Evolutionary conservation across 179 eudicot species (phyloP).

Genomic region (Actinidia arguta): DNA sequence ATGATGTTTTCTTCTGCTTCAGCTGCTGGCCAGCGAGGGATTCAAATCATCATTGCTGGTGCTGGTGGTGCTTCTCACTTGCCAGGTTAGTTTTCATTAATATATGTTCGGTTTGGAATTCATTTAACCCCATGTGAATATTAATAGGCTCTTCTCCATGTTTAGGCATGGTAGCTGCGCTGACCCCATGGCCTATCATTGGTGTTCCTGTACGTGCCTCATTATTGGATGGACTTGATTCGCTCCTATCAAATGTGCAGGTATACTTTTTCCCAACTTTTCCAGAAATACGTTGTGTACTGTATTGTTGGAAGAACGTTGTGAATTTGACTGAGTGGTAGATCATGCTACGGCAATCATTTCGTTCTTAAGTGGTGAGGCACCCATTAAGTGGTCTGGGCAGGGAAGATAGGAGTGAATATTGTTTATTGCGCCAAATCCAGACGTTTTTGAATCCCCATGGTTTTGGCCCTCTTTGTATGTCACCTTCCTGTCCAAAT

Average conservation of each 20-base stretch:
- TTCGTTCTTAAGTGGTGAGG: no score
- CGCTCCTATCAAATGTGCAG: conserved; percentile 95
- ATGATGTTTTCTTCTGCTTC: conserved; percentile 82
- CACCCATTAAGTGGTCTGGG: no score
- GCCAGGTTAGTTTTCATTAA: conserved; percentile 64
- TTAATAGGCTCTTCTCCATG: conserved; percentile 11
- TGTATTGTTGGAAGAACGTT: background rate
- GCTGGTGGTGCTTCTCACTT: conserved; percentile 99
- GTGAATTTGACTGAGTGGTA: background rate
- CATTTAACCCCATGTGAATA: background rate
- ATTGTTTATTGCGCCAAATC: no score
- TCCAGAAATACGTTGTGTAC: background rate
- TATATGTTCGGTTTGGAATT: background rate
- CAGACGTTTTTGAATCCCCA: no score
- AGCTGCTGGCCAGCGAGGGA: conserved; percentile 79
- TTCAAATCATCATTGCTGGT: conserved; percentile 93
- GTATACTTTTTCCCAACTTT: background rate
- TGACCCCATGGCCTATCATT: conserved; percentile 92
- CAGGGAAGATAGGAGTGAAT: no score
- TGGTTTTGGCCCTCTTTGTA: no score
- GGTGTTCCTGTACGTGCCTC: conserved; percentile 96
- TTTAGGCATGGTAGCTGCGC: conserved; percentile 95
- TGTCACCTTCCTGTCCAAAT: no score
- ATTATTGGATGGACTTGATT: conserved; percentile 88
- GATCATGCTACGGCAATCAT: no score